These are phyloP conservation scores for Ceratobasidium sp. DNA, from an alignment of 1,284 basidiomycete species.

Conservation along the genomic window DNA sequence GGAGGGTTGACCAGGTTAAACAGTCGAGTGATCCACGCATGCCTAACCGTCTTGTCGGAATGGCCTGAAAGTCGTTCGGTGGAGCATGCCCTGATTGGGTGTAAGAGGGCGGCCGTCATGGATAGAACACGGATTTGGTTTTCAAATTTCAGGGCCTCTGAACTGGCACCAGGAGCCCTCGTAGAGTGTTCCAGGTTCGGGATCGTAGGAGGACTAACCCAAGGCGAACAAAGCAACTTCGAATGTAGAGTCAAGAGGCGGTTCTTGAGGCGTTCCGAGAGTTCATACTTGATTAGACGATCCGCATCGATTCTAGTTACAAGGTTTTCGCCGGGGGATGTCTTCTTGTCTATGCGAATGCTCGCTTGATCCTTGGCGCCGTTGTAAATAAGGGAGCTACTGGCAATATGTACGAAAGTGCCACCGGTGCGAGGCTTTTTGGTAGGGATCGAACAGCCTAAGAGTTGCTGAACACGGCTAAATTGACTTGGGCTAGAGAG, in stretches of 20 bases:
- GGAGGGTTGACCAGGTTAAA: background rate
- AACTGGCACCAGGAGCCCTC: background rate
- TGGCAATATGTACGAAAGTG: background rate
- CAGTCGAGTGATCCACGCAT: background rate
- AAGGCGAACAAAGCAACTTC: background rate
- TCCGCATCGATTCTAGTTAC: background rate
- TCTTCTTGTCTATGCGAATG: conserved; percentile 4
- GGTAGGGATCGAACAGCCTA: conserved; percentile 1
- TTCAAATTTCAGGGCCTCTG: background rate
- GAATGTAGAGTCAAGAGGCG: background rate
- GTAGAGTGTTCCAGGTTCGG: background rate
- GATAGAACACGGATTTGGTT: background rate
- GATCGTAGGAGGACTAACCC: background rate
- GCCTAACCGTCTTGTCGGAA: background rate
- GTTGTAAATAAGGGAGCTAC: background rate
- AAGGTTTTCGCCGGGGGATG: conserved; percentile 7
- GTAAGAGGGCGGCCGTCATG: background rate
- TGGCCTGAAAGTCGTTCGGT: background rate
- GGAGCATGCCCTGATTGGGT: background rate
- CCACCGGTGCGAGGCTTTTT: conserved; percentile 1
- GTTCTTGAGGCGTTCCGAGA: background rate
- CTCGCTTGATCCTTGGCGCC: background rate
- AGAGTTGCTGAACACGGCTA: background rate
- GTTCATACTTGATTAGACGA: conserved; percentile 9
- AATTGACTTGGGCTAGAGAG: background rate